Evolutionary conservation across 176 grass and related monocot genomes (phyloP), one percentile per base, ranked within the genome.

Genomic region (Oryza brachyantha): DNA sequence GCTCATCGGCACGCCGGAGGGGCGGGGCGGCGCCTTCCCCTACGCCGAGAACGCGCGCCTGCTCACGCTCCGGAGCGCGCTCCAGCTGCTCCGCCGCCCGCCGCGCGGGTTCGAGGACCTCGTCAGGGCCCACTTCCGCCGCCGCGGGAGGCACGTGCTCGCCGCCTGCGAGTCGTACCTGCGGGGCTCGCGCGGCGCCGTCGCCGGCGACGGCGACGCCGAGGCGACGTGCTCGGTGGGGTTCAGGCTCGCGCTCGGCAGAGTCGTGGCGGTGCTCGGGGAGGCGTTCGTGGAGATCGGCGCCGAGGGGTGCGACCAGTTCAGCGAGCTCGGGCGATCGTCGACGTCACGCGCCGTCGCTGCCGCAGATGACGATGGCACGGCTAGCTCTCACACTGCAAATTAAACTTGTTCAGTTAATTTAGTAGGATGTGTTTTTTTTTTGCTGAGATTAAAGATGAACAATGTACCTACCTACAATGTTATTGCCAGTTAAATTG

Each of bases 41-140:
- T 86, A 80, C 46, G 28, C 50, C 8, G 69, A 80, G 84, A 79
- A 75, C 4, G 10, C 60, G 2, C 80, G 19, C 36, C 25, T 86
- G 36, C 70, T 39, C 34, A 39, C 6, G 5, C 72, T 75, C 22
- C 35, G 8, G 34, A 61, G 22, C 13, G 39, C 38, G 35, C 24
- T 75, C 3, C 55, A 61, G 13, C 24, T 61, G 1, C 13, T 75
- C 3, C 73, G 36, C 36, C 73, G 55, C 8, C 73, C 73, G 8
- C 36, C 72, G 52, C 7, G n/a, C 5, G 72, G 70, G 0, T 74
- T 74, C 12, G 31, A 74, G 72, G 70, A 11, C 1, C 8, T 59
- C 1, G 52, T 39, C 2, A 10, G 6, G 3, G 12, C 24, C 6
- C 72, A 74, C 10, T 74, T 74, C 39, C 16, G 10, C 17, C 59